Evolutionary conservation across 2,329 filamentous ascomycete genomes (phyloP), one percentile per base, ranked within the genome.

Genomic region (Hirsutella rhossiliensis): DNA sequence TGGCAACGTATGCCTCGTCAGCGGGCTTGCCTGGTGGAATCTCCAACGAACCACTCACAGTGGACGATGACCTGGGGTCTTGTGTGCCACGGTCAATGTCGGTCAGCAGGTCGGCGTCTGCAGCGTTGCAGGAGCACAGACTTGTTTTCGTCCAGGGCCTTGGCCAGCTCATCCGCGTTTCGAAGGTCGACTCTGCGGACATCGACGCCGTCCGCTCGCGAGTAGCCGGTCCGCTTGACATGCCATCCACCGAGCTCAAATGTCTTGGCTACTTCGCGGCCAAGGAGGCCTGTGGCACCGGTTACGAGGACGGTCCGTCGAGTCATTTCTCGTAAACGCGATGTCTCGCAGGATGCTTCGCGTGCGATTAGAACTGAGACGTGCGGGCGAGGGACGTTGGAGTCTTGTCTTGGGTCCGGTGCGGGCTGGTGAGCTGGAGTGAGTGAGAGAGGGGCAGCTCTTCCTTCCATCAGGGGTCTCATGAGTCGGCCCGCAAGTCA

Each of bases 211-310:
- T 81, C 77, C 23, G 86, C 83, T 43, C 88, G 76, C 11, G 79
- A 84, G 58, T 83, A 77, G 15, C 85, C 86, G 3, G 82, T 83
- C 40, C 85, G 84, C 50, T 80, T 79, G 45, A 80, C 78, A n/a
- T 68, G 66, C 77, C 87, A 94, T 32, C 52, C 52, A 18, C 52
- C 52, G 45, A 72, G 63, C 43, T 80, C 68, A 60, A 95, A 94
- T 12, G 76, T 76, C 48, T 74, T 76, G 44, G 82, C 70, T 11
- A 94, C 83, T 61, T 92, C 80, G 38, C 87, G 78, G 41, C 89
- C 88, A 2, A 95, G 74, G 11, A 94, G 73, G 44, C 88, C 88
- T 18, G 84, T 90, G 32, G 87, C 87, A 45, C 88, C 88, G 7
- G 88, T 95, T 44, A 95, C 68, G 23, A 95, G 71, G 11, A 76